Evolutionary conservation across 139 green algal genomes (phyloP).

Genomic region (Choricystis sp.): DNA sequence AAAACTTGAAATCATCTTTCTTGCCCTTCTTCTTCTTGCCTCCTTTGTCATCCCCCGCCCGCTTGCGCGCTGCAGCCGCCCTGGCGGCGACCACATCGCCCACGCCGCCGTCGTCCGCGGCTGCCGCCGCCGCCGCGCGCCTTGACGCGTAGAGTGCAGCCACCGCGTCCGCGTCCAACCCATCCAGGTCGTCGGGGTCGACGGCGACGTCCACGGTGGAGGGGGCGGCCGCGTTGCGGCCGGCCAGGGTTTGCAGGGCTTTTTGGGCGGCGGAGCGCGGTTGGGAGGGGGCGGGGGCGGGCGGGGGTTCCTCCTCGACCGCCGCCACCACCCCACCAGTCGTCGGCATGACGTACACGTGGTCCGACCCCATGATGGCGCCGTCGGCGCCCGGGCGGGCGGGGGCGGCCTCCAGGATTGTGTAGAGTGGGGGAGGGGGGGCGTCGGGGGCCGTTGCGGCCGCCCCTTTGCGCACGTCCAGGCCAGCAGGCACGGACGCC

Average conservation of each 20-base stretch:
- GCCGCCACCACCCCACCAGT: too few species aligned
- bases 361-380: constrained; percentile 65
- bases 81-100: not conserved
- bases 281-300: constrained; percentile 3
- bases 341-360: constrained; percentile 84
- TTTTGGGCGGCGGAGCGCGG: constrained; percentile 12
- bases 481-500: too few species aligned
- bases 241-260: constrained; percentile 23
- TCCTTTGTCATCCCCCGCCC: constrained; percentile 50
- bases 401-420: constrained; percentile 60
- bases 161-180: constrained; percentile 56
- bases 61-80: constrained; percentile 39
- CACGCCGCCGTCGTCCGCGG: constrained; percentile 1
- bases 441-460: not conserved
- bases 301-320: constrained; percentile 1
- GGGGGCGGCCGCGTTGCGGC: constrained; percentile 14
- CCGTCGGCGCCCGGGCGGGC: constrained; percentile 13
- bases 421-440: constrained; percentile 33
- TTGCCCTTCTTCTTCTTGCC: constrained; percentile 47
- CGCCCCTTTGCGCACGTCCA: constrained; percentile 76
- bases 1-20: constrained; percentile 39
- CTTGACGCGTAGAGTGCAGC: constrained; percentile 37
- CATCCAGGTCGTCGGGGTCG: constrained; percentile 63
- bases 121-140: constrained; percentile 26
- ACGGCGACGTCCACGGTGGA: constrained; percentile 73